A percentile compares a stretch with the other conserved stretches of the same genome.
These are phyloP conservation scores for Globisporangium radiosum DNA, from an alignment of 352 stramenopile species.

Conservation along the genomic window DNA sequence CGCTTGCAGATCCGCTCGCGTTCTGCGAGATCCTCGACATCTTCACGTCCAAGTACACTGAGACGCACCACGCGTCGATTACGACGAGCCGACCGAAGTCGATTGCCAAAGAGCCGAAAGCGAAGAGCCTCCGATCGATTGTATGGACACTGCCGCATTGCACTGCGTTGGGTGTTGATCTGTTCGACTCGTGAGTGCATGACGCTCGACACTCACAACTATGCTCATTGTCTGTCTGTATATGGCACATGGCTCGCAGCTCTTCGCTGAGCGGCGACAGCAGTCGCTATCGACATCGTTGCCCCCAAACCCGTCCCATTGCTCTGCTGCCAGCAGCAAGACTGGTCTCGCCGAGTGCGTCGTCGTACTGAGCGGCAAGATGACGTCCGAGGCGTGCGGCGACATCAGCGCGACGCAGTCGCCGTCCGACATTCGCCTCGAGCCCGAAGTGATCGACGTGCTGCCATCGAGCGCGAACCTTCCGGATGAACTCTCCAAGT, in stretches of 20 bases:
- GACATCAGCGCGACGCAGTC: slow-evolving; percentile 31
- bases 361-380: slow-evolving; percentile 46
- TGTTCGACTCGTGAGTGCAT: background rate
- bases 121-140: slow-evolving; percentile 14
- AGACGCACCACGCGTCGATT: slow-evolving; percentile 48
- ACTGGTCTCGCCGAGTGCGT: slow-evolving; percentile 46
- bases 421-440: slow-evolving; percentile 38
- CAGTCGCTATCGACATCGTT: background rate
- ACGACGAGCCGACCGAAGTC: slow-evolving; percentile 12
- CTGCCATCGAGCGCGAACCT: slow-evolving; percentile 33
- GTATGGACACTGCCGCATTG: background rate
- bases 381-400: slow-evolving; percentile 21
- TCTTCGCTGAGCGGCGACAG: slow-evolving; percentile 11
- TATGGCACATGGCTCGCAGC: background rate
- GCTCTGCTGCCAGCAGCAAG: background rate
- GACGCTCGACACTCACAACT: background rate
- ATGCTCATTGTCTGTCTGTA: background rate
- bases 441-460: slow-evolving; percentile 46
- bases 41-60: slow-evolving; percentile 52
- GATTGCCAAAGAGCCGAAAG: slow-evolving; percentile 10
- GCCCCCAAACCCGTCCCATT: background rate
- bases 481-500: slow-evolving; percentile 64
- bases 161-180: background rate
- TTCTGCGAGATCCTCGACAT: slow-evolving; percentile 56
- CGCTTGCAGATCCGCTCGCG: slow-evolving; percentile 33